Conservation (phyloP, 768 basidiomycete species). For the Mycena venus region DNA sequence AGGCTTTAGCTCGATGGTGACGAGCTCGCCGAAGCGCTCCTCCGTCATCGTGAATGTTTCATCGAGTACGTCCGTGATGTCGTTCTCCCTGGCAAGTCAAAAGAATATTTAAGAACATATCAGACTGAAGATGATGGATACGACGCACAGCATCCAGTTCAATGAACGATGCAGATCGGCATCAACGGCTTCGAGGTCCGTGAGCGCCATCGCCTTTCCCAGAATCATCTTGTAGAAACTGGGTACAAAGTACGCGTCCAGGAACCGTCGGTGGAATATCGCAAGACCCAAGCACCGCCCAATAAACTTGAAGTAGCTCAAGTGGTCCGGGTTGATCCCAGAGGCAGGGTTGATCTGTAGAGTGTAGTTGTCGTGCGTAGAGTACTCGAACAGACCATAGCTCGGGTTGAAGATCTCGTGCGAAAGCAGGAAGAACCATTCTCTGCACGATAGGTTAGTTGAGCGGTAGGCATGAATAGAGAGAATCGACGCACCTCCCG, state of each 20-base stretch:
- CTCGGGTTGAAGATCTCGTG: conserved; percentile 88
- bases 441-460: conserved; percentile 57
- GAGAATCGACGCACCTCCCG: conserved; percentile 63
- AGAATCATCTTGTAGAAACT: conserved; percentile 88
- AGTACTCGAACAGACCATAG: conserved; percentile 88
- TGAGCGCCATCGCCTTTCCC: conserved; percentile 68
- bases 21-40: conserved; percentile 81
- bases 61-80: conserved; percentile 81
- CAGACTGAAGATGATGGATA: too few relatives aligned
- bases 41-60: conserved; percentile 81
- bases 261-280: conserved; percentile 82
- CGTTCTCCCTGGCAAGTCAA: conserved; percentile 74
- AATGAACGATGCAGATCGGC: conserved; percentile 78
- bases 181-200: conserved; percentile 79
- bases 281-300: conserved; percentile 81
- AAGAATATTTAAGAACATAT: too few relatives aligned
- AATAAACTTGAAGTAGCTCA: conserved; percentile 88
- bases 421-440: conserved; percentile 90
- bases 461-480: neutral
- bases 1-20: conserved; percentile 75
- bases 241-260: conserved; percentile 85
- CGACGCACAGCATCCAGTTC: conserved; percentile 80
- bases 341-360: conserved; percentile 85
- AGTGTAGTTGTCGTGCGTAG: conserved; percentile 84
- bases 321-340: conserved; percentile 81